A percentile compares a stretch with the other conserved stretches of the same genome.
Evolutionary conservation across 2,329 filamentous ascomycete genomes (phyloP).

Genomic region (Fusarium papillatum): DNA sequence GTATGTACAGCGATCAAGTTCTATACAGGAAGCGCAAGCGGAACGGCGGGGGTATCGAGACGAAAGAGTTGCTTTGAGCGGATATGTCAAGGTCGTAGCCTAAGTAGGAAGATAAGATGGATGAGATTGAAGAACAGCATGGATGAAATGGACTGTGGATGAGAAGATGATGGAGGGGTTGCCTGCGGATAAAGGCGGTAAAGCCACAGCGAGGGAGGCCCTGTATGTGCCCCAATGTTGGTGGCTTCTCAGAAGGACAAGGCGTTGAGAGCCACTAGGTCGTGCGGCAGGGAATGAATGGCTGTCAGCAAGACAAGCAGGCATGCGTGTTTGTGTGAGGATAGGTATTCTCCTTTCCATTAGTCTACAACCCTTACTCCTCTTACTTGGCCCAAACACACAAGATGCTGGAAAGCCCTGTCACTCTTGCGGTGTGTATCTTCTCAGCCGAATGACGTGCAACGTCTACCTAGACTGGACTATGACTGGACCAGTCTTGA

Average conservation of each 20-base stretch:
- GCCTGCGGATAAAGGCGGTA: not conserved
- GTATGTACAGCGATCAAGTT: constrained; percentile 16
- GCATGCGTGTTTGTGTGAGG: not conserved
- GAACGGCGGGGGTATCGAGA: not conserved
- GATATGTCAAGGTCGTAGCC: constrained; percentile 1
- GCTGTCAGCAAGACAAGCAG: not conserved
- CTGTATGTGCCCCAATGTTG: not conserved
- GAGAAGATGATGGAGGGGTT: not conserved
- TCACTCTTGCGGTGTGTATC: not conserved
- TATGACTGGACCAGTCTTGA: not conserved
- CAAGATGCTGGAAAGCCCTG: not conserved
- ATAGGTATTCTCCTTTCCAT: not conserved
- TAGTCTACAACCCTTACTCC: not conserved
- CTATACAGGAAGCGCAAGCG: not conserved
- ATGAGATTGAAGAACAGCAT: not conserved
- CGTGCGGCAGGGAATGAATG: not conserved
- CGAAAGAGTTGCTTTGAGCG: not conserved
- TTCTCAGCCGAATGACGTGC: not conserved
- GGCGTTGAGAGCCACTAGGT: not conserved
- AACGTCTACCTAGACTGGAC: not conserved
- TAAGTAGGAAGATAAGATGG: not conserved
- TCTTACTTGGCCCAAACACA: not conserved
- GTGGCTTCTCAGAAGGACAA: not conserved
- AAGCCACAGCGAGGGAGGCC: constrained; percentile 5
- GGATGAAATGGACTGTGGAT: not conserved